phyloP scores from a whole-genome alignment of 192 early-diverging fungal genomes.

The Entomortierella beljakovae region DNA sequence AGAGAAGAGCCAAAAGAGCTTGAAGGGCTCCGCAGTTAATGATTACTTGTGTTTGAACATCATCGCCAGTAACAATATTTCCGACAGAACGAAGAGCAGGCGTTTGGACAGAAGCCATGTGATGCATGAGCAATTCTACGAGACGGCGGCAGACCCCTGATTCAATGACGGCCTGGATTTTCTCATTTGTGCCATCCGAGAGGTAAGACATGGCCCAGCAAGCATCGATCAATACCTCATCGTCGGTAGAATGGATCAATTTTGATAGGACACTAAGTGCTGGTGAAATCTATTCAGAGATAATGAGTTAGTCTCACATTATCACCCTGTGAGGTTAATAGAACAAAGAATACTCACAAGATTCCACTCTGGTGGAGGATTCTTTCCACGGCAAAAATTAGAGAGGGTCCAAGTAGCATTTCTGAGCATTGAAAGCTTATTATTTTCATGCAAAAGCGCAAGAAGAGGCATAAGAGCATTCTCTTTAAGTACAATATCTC shows the following conservation, averaged over 20 bases:
- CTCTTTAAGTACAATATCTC: constrained; percentile 87
- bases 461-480: constrained; percentile 92
- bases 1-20: constrained; percentile 85
- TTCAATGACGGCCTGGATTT: constrained; percentile 98
- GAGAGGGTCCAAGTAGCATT: constrained; percentile 99
- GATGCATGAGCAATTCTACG: constrained; percentile 93
- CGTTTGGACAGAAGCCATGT: constrained; percentile 91
- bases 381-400: constrained; percentile 99
- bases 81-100: constrained; percentile 97
- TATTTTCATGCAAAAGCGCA: constrained; percentile 84
- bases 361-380: constrained; percentile 92
- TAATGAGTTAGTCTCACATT: too few species aligned
- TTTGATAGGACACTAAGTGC: constrained; percentile 91
- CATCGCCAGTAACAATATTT: constrained; percentile 99
- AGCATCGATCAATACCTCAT: constrained; percentile 97
- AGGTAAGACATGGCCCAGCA: constrained; percentile 99
- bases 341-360: constrained; percentile 59
- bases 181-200: constrained; percentile 96
- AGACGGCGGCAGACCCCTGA: constrained; percentile 93
- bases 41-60: constrained; percentile 96
- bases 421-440: constrained; percentile 97
- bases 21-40: constrained; percentile 90
- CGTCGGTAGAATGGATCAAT: constrained; percentile 90
- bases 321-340: too few species aligned
- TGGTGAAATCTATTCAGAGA: constrained; percentile 75